These are phyloP conservation scores for Pyrrhoderma lamaoense DNA, from an alignment of 1,284 basidiomycete genomes.

Conservation along the genomic window DNA sequence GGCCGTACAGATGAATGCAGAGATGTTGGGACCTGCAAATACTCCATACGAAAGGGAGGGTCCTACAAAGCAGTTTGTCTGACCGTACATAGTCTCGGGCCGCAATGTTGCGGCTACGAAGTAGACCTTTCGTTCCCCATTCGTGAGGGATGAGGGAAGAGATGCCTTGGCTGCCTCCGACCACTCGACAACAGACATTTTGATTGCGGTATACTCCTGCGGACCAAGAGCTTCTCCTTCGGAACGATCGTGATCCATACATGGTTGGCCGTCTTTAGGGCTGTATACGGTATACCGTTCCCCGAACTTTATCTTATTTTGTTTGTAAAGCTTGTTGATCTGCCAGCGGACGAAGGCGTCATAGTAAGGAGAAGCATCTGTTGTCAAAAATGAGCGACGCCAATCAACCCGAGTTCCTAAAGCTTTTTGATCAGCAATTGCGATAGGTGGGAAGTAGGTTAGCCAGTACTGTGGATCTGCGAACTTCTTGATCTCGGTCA, in stretches of 20 bases:
- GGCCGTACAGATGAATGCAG: slow-evolving; percentile 86
- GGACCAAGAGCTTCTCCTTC: slow-evolving; percentile 95
- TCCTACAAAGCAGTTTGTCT: slow-evolving; percentile 98
- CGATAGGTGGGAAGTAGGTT: slow-evolving; percentile 94
- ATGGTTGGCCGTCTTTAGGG: slow-evolving; percentile 98
- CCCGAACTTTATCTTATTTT: slow-evolving; percentile 94
- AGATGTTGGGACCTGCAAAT: slow-evolving; percentile 79
- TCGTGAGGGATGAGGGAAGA: slow-evolving; percentile 49
- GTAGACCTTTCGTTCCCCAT: slow-evolving; percentile 77
- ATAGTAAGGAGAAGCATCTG: slow-evolving; percentile 95
- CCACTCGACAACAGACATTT: slow-evolving; percentile 92
- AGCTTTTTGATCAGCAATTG: slow-evolving; percentile 74
- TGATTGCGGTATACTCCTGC: slow-evolving; percentile 94
- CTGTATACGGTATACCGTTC: slow-evolving; percentile 99
- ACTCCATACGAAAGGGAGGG: slow-evolving; percentile 89
- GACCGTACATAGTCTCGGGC: slow-evolving; percentile 99
- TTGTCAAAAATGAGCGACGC: slow-evolving; percentile 93
- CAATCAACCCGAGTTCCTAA: slow-evolving; percentile 97
- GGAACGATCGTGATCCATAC: slow-evolving; percentile 98
- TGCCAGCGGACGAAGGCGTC: slow-evolving; percentile 99
- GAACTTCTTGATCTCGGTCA: slow-evolving; percentile 90
- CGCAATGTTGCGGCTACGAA: slow-evolving; percentile 94
- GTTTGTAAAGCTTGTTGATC: slow-evolving; percentile 83
- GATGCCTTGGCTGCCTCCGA: slow-evolving; percentile 49
- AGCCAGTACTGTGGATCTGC: slow-evolving; percentile 93